These are phyloP conservation scores for Penicillium ucsense DNA, from an alignment of 495 filamentous ascomycete species.

Conservation along the genomic window DNA sequence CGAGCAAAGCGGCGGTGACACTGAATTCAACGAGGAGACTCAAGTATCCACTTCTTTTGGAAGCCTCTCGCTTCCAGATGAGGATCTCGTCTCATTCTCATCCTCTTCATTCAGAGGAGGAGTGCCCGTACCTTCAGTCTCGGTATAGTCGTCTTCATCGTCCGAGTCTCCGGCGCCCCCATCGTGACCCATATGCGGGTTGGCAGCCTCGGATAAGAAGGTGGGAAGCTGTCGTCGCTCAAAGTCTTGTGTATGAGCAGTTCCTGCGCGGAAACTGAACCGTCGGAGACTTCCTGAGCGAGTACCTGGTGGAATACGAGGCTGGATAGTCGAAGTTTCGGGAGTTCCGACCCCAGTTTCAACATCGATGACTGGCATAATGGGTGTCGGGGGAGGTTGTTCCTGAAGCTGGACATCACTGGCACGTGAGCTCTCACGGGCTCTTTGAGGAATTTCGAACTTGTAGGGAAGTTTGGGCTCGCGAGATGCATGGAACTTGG, in stretches of 20 bases:
- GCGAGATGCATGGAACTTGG: slow-evolving; percentile 69
- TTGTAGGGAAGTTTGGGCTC: slow-evolving; percentile 76
- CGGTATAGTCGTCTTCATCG: slow-evolving; percentile 8
- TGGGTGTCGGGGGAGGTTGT: slow-evolving; percentile 12
- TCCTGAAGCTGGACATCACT: slow-evolving; percentile 25
- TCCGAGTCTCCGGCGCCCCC: slow-evolving; percentile 21
- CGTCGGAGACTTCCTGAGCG: slow-evolving; percentile 30
- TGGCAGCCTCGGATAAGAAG: slow-evolving; percentile 18
- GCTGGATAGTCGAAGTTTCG: slow-evolving; percentile 12
- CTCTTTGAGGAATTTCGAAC: slow-evolving; percentile 22
- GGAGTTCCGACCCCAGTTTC: slow-evolving; percentile 18
- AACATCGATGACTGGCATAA: slow-evolving; percentile 17
- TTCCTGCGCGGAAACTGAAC: slow-evolving; percentile 52
- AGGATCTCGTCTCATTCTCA: background rate
- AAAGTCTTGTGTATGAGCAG: slow-evolving; percentile 82
- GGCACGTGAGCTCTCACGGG: slow-evolving; percentile 12
- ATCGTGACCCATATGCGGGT: slow-evolving; percentile 8
- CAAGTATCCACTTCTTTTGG: background rate
- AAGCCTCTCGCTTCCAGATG: background rate
- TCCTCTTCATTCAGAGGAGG: background rate
- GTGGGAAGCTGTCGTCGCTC: slow-evolving; percentile 55
- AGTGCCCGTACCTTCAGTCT: background rate
- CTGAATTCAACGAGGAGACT: background rate
- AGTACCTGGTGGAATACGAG: slow-evolving; percentile 15
- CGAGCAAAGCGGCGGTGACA: too few relatives aligned